Conservation (phyloP, 1,284 basidiomycete species). For the Mycosarcoma maydis region DNA sequence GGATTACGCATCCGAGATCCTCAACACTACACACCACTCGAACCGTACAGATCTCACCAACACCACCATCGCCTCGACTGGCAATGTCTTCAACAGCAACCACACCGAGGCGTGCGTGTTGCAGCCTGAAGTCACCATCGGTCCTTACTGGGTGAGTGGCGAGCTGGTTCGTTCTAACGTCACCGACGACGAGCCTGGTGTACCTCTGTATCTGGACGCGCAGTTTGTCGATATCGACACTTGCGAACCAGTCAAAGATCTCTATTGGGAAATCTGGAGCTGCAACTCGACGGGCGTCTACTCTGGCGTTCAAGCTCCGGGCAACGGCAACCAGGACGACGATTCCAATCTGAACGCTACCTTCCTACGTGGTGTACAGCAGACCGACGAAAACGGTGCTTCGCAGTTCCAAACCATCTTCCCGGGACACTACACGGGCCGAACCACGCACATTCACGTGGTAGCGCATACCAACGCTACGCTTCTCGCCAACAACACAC, state of each 20-base stretch:
- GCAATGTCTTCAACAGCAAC: neutral
- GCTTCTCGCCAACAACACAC: constrained; percentile 4
- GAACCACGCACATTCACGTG: constrained; percentile 6
- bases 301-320: constrained; percentile 3
- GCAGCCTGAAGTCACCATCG: constrained; percentile 6
- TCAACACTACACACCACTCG: neutral
- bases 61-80: neutral
- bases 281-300: constrained; percentile 8
- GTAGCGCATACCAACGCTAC: constrained; percentile 6
- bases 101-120: neutral
- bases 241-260: constrained; percentile 2
- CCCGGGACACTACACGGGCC: constrained; percentile 9
- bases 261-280: constrained; percentile 8
- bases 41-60: neutral
- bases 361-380: constrained; percentile 1
- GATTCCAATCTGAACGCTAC: constrained; percentile 1
- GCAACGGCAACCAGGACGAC: constrained; percentile 4
- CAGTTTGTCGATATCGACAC: constrained; percentile 9
- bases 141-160: constrained; percentile 8
- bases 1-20: neutral
- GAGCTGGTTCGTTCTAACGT: constrained; percentile 3
- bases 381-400: constrained; percentile 2
- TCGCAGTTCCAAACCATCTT: constrained; percentile 1
- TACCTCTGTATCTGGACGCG: neutral
- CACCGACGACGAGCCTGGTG: constrained; percentile 2